Conservation (phyloP, 2,329 filamentous ascomycete genomes). For the Ascochyta lentis region DNA sequence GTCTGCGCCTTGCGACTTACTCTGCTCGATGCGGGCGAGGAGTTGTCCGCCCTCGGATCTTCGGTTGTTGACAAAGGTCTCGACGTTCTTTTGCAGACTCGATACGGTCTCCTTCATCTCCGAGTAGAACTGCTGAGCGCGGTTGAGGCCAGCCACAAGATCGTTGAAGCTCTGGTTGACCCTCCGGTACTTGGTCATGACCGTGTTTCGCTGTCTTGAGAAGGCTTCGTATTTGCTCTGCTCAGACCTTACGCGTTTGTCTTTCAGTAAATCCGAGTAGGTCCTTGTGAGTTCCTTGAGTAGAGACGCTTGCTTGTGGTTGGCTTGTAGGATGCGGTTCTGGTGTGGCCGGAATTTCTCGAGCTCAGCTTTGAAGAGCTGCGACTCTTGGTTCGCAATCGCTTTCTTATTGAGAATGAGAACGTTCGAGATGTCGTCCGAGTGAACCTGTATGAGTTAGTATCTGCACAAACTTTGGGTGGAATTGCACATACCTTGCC, state of each 20-base stretch:
- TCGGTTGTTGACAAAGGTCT: conserved; percentile 94
- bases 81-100: conserved; percentile 92
- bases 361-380: conserved; percentile 94
- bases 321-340: conserved; percentile 87
- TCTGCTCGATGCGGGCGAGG: conserved; percentile 84
- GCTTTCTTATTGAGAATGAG: conserved; percentile 98
- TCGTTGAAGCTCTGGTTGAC: conserved; percentile 93
- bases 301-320: conserved; percentile 90
- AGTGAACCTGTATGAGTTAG: conserved; percentile 72
- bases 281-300: conserved; percentile 92
- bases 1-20: conserved; percentile 75
- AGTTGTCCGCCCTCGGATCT: conserved; percentile 89
- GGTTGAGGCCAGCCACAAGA: conserved; percentile 81
- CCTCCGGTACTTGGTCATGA: conserved; percentile 86
- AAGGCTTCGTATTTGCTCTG: conserved; percentile 94
- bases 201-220: conserved; percentile 79
- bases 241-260: conserved; percentile 90
- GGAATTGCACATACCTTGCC: conserved; percentile 74
- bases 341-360: conserved; percentile 96
- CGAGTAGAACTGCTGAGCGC: conserved; percentile 90
- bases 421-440: conserved; percentile 96
- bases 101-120: conserved; percentile 97
- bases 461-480: neutral
- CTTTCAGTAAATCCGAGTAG: conserved; percentile 87
- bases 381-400: conserved; percentile 87